These are phyloP conservation scores for Ligustrum vulgare DNA, from an alignment of 257 asterid genomes.

Conservation along the genomic window DNA sequence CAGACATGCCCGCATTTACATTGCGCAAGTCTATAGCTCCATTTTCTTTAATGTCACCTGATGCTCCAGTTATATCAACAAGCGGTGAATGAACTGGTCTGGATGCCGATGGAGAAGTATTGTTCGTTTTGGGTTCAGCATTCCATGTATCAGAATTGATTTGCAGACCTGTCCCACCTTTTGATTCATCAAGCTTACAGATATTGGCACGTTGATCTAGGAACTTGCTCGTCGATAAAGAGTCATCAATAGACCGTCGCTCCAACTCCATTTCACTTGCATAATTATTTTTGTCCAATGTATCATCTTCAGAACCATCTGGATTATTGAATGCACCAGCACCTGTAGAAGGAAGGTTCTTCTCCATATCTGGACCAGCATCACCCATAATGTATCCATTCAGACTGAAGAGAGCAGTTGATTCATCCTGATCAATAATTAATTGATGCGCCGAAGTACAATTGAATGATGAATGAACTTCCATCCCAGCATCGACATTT, in stretches of 20 bases:
- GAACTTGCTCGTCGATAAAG: conserved; percentile 8
- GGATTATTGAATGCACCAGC: conserved; percentile 24
- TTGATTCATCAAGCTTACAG: conserved; percentile 10
- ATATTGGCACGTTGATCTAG: conserved; percentile 19
- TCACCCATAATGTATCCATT: conserved; percentile 28
- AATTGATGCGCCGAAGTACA: conserved; percentile 25
- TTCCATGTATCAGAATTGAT: conserved; percentile 7
- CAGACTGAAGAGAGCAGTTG: conserved; percentile 20
- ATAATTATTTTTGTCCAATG: conserved; percentile 23
- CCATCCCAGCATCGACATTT: conserved; percentile 32
- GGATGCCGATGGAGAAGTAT: background rate
- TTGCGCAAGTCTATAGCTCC: background rate
- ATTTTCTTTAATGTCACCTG: background rate
- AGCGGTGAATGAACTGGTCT: conserved; percentile 1
- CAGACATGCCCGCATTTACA: background rate
- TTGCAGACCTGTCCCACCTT: conserved; percentile 6
- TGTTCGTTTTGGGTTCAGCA: conserved; percentile 4
- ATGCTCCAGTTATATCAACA: conserved; percentile 14
- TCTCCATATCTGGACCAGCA: conserved; percentile 18
- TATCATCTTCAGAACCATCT: conserved; percentile 15
- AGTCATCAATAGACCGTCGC: conserved; percentile 15
- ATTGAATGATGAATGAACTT: conserved; percentile 37
- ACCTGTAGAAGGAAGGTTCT: conserved; percentile 27
- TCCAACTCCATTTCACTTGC: conserved; percentile 23
- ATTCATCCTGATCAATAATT: conserved; percentile 22